Percentiles rank a stretch among this genome's conserved stretches.
Evolutionary conservation across 768 basidiomycete genomes (phyloP).

Genomic region (Ramaria sp.): DNA sequence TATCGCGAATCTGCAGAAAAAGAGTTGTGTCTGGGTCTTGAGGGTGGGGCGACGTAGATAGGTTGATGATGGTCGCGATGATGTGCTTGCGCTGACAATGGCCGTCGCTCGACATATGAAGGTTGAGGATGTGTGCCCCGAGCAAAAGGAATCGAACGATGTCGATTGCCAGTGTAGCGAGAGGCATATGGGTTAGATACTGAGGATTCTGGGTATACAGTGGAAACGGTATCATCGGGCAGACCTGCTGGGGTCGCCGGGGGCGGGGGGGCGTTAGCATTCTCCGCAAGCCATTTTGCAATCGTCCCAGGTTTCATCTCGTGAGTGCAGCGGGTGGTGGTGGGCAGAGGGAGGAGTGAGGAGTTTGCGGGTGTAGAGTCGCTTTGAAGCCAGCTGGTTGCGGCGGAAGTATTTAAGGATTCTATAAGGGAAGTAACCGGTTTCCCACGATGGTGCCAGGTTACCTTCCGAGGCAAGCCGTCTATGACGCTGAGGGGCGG

Average conservation of each 20-base stretch:
- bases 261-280: conserved; percentile 6
- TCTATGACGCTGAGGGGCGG: not conserved
- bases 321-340: not conserved
- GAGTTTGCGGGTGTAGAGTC: not conserved
- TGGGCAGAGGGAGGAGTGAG: conserved; percentile 6
- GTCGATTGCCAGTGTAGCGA: conserved; percentile 5
- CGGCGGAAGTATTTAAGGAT: not conserved
- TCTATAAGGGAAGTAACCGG: not conserved
- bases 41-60: not conserved
- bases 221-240: conserved; percentile 6
- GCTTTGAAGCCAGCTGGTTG: not conserved
- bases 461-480: not conserved
- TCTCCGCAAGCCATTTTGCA: conserved; percentile 5
- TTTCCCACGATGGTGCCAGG: not conserved
- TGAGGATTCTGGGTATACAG: conserved; percentile 9
- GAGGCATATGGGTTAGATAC: conserved; percentile 9
- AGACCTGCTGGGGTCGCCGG: conserved; percentile 4
- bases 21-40: not conserved
- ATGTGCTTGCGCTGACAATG: conserved; percentile 8
- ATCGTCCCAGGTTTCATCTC: not conserved
- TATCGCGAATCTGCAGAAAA: conserved; percentile 4
- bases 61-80: conserved; percentile 1
- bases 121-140: not conserved
- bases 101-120: conserved; percentile 1
- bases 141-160: not conserved